These are phyloP conservation scores for Penicillium sp. DNA, from an alignment of 2,329 filamentous ascomycete species.

Conservation along the genomic window DNA sequence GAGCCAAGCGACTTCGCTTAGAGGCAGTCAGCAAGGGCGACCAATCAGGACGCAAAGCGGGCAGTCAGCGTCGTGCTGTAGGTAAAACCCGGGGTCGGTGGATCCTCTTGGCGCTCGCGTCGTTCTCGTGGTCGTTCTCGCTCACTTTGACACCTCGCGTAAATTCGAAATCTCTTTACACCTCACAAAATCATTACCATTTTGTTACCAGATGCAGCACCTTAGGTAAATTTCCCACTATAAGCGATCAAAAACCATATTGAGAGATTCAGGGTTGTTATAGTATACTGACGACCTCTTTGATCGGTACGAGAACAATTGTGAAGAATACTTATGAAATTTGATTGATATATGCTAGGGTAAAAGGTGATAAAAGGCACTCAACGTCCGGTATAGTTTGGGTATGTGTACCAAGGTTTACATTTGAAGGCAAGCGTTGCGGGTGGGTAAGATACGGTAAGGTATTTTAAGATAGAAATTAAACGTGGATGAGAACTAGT, in stretches of 20 bases:
- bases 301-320: no score
- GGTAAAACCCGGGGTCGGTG: neutral
- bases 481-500: neutral
- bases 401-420: neutral
- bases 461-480: neutral
- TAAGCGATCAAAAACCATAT: neutral
- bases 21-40: neutral
- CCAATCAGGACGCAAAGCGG: constrained; percentile 4
- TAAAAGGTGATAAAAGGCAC: neutral
- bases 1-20: constrained; percentile 8
- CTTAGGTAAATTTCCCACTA: neutral
- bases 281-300: neutral
- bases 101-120: neutral
- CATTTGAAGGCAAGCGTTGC: neutral
- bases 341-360: neutral
- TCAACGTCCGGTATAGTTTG: neutral
- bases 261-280: neutral
- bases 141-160: no score
- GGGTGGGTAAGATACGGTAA: neutral
- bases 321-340: neutral
- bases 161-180: neutral
- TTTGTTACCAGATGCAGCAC: neutral
- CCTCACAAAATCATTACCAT: neutral
- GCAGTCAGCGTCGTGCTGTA: neutral
- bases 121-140: neutral